phyloP scores from a whole-genome alignment of 257 asterid species.

The Solanum habrochaites region DNA sequence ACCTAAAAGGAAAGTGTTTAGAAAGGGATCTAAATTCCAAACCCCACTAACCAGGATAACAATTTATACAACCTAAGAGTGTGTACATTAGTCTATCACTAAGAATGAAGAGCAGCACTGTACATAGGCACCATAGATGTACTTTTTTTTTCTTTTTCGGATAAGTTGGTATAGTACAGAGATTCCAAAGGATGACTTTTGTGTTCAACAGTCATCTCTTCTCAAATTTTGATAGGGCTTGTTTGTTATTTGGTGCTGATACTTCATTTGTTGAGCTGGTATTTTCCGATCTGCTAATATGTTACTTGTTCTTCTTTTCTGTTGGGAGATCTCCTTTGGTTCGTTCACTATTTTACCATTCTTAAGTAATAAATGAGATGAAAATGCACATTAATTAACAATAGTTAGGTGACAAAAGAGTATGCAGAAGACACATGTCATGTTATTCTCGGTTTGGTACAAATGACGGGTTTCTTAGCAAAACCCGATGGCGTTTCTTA shows the following conservation, averaged over 20 bases:
- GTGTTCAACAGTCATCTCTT: neutral
- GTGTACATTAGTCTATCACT: neutral
- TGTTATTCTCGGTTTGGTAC: neutral
- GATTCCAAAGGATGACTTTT: neutral
- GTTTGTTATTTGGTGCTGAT: neutral
- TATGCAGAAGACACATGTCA: neutral
- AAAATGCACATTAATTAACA: neutral
- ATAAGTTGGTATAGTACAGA: neutral
- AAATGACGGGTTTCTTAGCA: neutral
- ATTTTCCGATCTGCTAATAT: neutral
- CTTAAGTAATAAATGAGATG: neutral
- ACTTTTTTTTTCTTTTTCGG: neutral
- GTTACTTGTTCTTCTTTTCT: neutral
- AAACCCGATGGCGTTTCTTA: neutral
- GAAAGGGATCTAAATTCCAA: neutral
- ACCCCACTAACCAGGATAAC: neutral
- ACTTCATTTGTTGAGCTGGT: neutral
- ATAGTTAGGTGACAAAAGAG: neutral
- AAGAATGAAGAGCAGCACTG: neutral
- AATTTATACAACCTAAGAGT: neutral
- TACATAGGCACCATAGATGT: neutral
- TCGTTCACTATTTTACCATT: neutral
- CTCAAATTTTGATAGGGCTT: neutral
- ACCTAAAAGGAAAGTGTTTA: constrained; percentile 28
- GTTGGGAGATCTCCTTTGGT: neutral